Evolutionary conservation across 768 basidiomycete species (phyloP).

Genomic region (Paxillus involutus): DNA sequence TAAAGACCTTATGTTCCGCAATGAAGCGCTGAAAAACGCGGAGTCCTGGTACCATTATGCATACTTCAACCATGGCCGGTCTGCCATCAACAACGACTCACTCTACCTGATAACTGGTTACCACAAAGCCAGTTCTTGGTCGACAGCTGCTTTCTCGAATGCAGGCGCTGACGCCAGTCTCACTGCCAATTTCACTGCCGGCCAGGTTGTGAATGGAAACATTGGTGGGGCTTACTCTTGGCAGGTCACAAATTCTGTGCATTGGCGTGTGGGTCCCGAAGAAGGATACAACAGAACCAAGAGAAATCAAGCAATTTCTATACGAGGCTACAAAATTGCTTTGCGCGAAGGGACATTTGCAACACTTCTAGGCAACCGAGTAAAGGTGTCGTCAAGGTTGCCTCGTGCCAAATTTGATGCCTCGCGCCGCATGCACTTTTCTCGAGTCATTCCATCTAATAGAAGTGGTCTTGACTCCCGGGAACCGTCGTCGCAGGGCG

Average conservation of each 20-base stretch:
- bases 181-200: background rate
- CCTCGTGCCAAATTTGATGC: too few relatives aligned
- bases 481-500: too few relatives aligned
- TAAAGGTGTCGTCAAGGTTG: background rate
- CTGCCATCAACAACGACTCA: background rate
- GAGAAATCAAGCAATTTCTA: background rate
- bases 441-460: too few relatives aligned
- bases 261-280: background rate
- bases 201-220: background rate
- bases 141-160: slow-evolving; percentile 13
- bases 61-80: slow-evolving; percentile 1
- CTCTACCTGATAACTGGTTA: slow-evolving; percentile 30
- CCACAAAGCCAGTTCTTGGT: slow-evolving; percentile 26
- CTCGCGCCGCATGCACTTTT: too few relatives aligned
- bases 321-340: background rate
- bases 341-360: background rate
- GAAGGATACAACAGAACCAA: background rate
- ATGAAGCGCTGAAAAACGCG: slow-evolving; percentile 16
- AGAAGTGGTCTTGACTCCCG: too few relatives aligned
- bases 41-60: slow-evolving; percentile 25
- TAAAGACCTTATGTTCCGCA: slow-evolving; percentile 6
- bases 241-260: background rate
- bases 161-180: background rate
- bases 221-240: background rate
- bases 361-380: background rate